phyloP scores from a whole-genome alignment of 1,139 yeast species.

The Debaryomycetaceae sp. region DNA sequence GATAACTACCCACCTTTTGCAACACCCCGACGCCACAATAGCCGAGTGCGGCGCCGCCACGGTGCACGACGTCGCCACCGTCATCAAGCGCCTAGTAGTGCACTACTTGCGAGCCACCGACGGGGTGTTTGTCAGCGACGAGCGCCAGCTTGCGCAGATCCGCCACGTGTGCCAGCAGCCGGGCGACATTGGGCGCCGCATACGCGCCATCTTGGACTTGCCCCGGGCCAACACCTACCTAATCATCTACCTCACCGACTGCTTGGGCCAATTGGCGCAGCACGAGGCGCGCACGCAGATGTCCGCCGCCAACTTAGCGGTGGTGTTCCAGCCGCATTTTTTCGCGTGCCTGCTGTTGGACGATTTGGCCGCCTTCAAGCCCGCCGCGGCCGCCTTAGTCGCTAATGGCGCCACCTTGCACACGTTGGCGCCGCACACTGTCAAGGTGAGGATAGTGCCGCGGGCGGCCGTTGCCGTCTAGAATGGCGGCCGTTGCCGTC shows the following conservation, averaged over 20 bases:
- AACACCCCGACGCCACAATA: not conserved
- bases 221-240: not conserved
- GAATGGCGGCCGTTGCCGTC: no score
- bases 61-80: slow-evolving; percentile 5
- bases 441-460: slow-evolving; percentile 3
- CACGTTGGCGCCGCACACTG: slow-evolving; percentile 2
- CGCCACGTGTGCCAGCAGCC: slow-evolving; percentile 1
- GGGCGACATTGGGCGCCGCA: not conserved
- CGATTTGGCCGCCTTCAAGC: slow-evolving; percentile 1
- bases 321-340: slow-evolving; percentile 6
- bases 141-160: slow-evolving; percentile 1
- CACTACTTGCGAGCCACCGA: not conserved
- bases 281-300: slow-evolving; percentile 1
- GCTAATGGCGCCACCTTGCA: slow-evolving; percentile 3
- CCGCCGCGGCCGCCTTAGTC: slow-evolving; percentile 2
- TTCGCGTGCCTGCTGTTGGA: not conserved
- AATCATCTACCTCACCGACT: slow-evolving; percentile 5
- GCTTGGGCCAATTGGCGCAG: not conserved
- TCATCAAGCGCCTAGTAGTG: slow-evolving; percentile 2
- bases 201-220: not conserved
- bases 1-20: not conserved
- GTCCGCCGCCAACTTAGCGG: slow-evolving; percentile 4
- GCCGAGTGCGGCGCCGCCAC: not conserved
- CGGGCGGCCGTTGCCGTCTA: no score
- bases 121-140: slow-evolving; percentile 1